Base-by-base conservation (phyloP, 2,329 filamentous ascomycete species). In the Pyrenochaeta sp. region DNA sequence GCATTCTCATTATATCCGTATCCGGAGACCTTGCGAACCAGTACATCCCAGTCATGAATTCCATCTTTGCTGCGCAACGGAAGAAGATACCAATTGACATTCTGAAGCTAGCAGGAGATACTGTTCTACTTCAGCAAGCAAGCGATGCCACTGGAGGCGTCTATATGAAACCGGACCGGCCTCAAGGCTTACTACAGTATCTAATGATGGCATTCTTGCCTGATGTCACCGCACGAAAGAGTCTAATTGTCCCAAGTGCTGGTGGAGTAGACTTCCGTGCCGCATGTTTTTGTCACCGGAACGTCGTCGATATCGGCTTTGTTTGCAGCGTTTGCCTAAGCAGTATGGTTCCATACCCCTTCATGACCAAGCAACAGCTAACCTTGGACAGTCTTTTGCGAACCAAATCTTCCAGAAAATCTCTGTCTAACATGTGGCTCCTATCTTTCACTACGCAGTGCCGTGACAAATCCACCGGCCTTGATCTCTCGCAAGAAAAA, bases 41-140 rank as follows among this genome's bases (percentile, higher is more conserved):
- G 72, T 99, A 99, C 75, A 99, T 99, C 42, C 88, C 93, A 0
- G 94, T 96, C 58, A 99, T 99, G 94, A 99, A 99, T 74, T 84
- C 88, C 61, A 96, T 97, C 49, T 99, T 99, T 72, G 94, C 94
- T 2, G 94, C 93, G 46, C 89, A 96, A 63, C 86, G 93, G 53
- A 82, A 91, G 41, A 84, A 84, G 59, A 90, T 99, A 53, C 89
- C 92, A 17, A 91, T 99, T 61, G 94, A 99, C 70, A 93, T 96
- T 22, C 82, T 96, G 48, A 88, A 95, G 55, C 79, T 99, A 9
- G 85, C 87, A 28, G 90, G 90, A 15, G 84, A 90, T 58, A 90
- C 93, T 0, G 92, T 96, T 8, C 95, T 99, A 70, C 78, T 99
- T 35, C 93, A 99, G 67, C 94, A 99, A 74, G 94, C 94, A 19